phyloP scores from a whole-genome alignment of 805 yeast genomes.

The Yarrowia porcina region DNA sequence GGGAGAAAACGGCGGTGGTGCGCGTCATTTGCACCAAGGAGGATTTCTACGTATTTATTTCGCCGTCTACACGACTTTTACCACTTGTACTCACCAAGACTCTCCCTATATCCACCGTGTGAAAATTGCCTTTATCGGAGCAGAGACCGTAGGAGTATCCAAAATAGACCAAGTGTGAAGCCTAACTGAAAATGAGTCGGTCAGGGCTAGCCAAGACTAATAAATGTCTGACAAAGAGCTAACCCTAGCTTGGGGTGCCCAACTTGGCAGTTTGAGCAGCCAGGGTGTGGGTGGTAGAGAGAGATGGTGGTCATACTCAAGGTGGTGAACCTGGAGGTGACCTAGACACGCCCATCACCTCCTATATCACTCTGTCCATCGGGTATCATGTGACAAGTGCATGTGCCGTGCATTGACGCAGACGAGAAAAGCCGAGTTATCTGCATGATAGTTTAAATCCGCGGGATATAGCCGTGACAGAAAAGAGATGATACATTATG shows the following conservation, averaged over 20 bases:
- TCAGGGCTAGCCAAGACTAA: constrained; percentile 15
- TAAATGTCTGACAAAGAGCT: constrained; percentile 12
- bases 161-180: constrained; percentile 15
- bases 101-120: background rate
- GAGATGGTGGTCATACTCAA: no score
- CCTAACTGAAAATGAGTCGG: constrained; percentile 12
- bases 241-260: background rate
- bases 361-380: background rate
- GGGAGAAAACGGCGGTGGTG: background rate
- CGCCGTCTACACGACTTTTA: no score
- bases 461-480: constrained; percentile 17
- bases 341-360: no score
- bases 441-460: background rate
- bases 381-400: constrained; percentile 17
- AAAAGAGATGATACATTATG: background rate
- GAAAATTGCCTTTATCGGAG: constrained; percentile 23
- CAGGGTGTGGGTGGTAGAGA: no score
- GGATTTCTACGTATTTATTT: background rate
- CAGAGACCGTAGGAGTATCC: constrained; percentile 9
- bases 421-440: constrained; percentile 4
- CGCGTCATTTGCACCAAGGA: background rate
- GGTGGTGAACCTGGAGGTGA: no score
- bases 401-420: constrained; percentile 15
- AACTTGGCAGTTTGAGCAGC: background rate
- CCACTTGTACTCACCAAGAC: background rate